Evolutionary conservation across 768 basidiomycete species (phyloP), one percentile per base, ranked within the genome.

Genomic region (Saitozyma sp.): DNA sequence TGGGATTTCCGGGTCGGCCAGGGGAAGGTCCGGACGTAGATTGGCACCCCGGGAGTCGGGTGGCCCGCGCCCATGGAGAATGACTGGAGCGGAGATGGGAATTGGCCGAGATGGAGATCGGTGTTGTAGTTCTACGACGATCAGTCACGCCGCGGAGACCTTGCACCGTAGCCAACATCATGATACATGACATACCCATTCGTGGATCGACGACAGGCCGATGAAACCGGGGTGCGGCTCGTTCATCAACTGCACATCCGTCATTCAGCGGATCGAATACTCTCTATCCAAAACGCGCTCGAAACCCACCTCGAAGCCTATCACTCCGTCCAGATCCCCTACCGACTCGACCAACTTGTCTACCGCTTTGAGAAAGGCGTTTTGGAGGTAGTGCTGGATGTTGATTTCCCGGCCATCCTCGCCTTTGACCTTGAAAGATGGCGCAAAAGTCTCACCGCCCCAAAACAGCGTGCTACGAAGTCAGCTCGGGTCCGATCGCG

Each of bases 201-300:
- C 82, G 68, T 96, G 88, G 50, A 96, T 82, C 0, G 91, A 91
- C 29, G 85, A 83, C 6, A 96, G 81, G 57, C 88, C 85, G 62
- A 95, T 87, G 78, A 95, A 98, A 48, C 95, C 96, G 71, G 88
- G 84, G 80, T 99, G 93, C 0, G 93, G 93, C 79, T 96, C 93
- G 68, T 97, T 96, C 84, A 95, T 87, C 77, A 92, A 85, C 91
- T 94, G 10, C 14, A 51, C 10, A 29, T 29, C 29, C 29, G 29
- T 29, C 29, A 29, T 29, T 29, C 29, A 29, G 29, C 29, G 29
- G 29, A 29, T 2, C 29, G 29, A 29, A 29, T 29, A 2, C 29
- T 29, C 5, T 29, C 29, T 29, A 5, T 29, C 2, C 29, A 5
- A 29, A 29, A 29, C 2, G 20, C 45, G 11, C 49, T 19, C 19